Evolutionary conservation across 2,329 filamentous ascomycete genomes (phyloP).

Genomic region (Sporothrix phasma): DNA sequence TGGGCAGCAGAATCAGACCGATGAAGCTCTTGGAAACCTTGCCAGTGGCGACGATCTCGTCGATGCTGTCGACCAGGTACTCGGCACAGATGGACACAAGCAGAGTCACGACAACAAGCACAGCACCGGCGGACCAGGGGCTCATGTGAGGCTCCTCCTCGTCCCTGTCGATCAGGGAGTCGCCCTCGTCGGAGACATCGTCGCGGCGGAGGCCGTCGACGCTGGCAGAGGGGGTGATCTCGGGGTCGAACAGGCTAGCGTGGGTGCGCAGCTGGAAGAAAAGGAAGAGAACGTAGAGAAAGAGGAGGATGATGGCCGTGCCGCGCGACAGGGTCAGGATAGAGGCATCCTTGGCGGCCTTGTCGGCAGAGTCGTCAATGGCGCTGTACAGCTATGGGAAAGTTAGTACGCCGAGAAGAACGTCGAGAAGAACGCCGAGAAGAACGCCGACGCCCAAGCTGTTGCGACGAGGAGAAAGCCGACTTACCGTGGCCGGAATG

Average conservation of each 20-base stretch:
- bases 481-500: constrained; percentile 58
- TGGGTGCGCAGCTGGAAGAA: constrained; percentile 71
- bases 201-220: constrained; percentile 11
- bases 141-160: constrained; percentile 42
- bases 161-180: constrained; percentile 31
- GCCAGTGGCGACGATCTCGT: constrained; percentile 51
- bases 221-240: constrained; percentile 25
- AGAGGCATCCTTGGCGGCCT: constrained; percentile 39
- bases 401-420: not conserved
- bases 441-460: not conserved
- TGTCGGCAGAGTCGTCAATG: constrained; percentile 36
- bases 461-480: too few species aligned
- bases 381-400: constrained; percentile 51
- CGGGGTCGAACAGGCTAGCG: constrained; percentile 57
- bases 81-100: constrained; percentile 71
- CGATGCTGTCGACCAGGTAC: constrained; percentile 66
- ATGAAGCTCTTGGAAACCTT: constrained; percentile 63
- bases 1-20: constrained; percentile 68
- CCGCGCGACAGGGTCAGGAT: constrained; percentile 65
- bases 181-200: constrained; percentile 17
- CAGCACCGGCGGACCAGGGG: constrained; percentile 52
- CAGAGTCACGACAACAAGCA: constrained; percentile 59
- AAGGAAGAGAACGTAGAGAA: constrained; percentile 68
- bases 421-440: not conserved
- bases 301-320: constrained; percentile 63